Evolutionary conservation across 345 rosid genomes (phyloP), one percentile per base, ranked within the genome.

Genomic region (Lepidium aucheri): DNA sequence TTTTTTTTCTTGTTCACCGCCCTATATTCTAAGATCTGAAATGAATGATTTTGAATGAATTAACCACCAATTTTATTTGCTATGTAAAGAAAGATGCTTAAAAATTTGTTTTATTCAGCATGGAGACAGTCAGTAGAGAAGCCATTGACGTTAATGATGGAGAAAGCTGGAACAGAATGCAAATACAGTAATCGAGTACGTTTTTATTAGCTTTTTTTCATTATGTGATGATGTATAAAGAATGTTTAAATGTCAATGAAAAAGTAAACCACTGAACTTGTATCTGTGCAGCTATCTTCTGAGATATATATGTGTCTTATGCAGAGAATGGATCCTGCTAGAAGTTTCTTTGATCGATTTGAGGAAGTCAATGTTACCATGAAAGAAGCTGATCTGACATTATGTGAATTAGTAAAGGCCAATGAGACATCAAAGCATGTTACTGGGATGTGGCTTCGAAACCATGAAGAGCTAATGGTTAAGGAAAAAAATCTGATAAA

Each of bases 331-430:
- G 74, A 49, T 71, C 78, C 68, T 65, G 83, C 70, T 30, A 52
- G 68, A 74, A 70, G 71, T 40, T 85, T 87, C 86, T 77, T 83
- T 10, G 65, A 70, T 41, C 85, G 80, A 55, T 83, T 85, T 82
- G 87, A 89, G 76, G 87, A 79, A 73, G 83, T 86, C 61, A 82
- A 68, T 77, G 80, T 78, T 60, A 83, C 85, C 69, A 86, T 91
- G 83, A 78, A 70, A 70, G 95, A 91, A 77, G 95, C 92, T 77
- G 90, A 85, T 77, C 65, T 69, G 52, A 78, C 81, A 79, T 69
- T 89, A 70, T 84, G 81, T 63, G 85, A 81, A 55, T 72, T 86
- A 78, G 71, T 84, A 60, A 82, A 79, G 60, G 92, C 76, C 74
- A 89, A 87, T 64, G 86, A 84, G 81, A 78, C 78, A 39, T 77